These are phyloP conservation scores for Fusarium fracticaudum DNA, from an alignment of 2,329 filamentous ascomycete species.

Conservation along the genomic window DNA sequence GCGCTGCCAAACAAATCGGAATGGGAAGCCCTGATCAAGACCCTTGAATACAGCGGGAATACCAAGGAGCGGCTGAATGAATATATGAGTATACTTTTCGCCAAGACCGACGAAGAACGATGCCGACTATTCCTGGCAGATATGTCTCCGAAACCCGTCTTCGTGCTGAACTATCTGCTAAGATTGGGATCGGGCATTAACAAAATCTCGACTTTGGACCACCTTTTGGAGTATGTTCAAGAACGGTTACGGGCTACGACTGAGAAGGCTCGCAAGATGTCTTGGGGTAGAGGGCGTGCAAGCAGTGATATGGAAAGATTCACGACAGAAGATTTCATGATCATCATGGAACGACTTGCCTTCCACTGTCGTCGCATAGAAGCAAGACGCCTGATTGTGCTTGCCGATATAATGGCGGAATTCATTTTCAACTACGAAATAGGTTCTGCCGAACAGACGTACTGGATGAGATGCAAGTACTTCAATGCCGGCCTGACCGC, in stretches of 20 bases:
- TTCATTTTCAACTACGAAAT: conserved; percentile 41
- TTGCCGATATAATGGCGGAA: conserved; percentile 42
- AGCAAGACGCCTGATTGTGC: conserved; percentile 45
- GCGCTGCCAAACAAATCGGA: conserved; percentile 40
- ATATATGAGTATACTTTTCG: conserved; percentile 45
- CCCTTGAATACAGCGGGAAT: conserved; percentile 35
- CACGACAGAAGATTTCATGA: conserved; percentile 36
- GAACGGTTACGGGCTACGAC: conserved; percentile 24
- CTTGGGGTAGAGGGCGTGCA: background rate
- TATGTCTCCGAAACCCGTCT: conserved; percentile 38
- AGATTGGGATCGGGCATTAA: conserved; percentile 40
- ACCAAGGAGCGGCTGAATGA: conserved; percentile 33
- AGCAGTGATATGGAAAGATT: conserved; percentile 27
- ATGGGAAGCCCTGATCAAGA: conserved; percentile 36
- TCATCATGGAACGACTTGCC: conserved; percentile 41
- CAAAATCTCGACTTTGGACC: conserved; percentile 36
- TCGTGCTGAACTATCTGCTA: conserved; percentile 47
- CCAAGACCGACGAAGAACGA: conserved; percentile 44
- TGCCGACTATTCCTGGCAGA: conserved; percentile 46
- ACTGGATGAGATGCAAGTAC: conserved; percentile 43
- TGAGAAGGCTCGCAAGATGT: background rate
- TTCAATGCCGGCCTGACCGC: conserved; percentile 45
- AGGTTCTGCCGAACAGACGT: conserved; percentile 32
- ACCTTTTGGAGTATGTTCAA: conserved; percentile 42
- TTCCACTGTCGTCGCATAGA: conserved; percentile 48